Evolutionary conservation across 257 asterid genomes (phyloP), one percentile per base, ranked within the genome.

Genomic region (Solanum chmielewskii): DNA sequence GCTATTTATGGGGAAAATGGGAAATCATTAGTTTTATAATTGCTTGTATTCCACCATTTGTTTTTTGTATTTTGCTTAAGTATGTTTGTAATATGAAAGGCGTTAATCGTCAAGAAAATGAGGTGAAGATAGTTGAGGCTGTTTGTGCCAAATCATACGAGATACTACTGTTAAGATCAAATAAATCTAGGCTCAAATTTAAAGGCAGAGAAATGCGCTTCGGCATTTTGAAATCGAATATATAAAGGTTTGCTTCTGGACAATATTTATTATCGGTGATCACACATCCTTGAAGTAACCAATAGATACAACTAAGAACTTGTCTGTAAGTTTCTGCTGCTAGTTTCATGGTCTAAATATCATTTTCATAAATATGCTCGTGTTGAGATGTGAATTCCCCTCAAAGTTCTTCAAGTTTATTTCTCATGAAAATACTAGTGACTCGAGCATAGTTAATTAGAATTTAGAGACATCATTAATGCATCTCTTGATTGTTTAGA

Each of bases 181-280:
- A 92, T 98, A 96, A 84, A 92, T 97, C 62, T 99, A 97, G 92
- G 90, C 96, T 88, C 98, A 96, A 91, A 97, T 97, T 90, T 92
- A 95, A 91, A 93, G 96, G 88, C 95, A 97, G 93, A 93, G 99
- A 93, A 97, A 90, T 85, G 99, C 95, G 92, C 92, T 97, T 75
- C 95, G 98, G 18, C 99, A 95, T 87, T 97, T 97, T 88, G 99
- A 97, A 90, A 92, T 94, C 4, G 99, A 97, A 93, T 97, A 97
- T 90, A 92, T 99, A 88, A 96, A 97, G 98, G 99, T 95, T 66
- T 69, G 18, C 87, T 66, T 84, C 59, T 71, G 21, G 62, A 52
- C 27, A 52, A 15, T 73, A 5, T 62, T 74, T 49, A 20, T 31
- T 4, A 18, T 31, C 4, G 1, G 45, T 0, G 12, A 49, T 81